Percentiles rank a stretch among this genome's conserved stretches.
Conservation (phyloP, 164 flowering plant species). For the Akebia trifoliata region DNA sequence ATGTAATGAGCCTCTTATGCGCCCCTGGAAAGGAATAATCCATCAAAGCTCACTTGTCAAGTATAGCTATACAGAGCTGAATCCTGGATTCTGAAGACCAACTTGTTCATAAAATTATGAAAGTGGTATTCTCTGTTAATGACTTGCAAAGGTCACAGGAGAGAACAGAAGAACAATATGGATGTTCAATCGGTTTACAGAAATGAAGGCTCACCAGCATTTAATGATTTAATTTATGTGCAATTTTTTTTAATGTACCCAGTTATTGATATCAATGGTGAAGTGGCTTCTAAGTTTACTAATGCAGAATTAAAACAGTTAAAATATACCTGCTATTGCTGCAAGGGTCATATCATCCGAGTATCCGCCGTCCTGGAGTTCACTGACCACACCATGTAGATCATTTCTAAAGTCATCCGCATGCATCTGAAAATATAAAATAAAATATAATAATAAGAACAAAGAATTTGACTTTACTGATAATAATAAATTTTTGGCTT, state of each 20-base stretch:
- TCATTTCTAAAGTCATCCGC: constrained; percentile 91
- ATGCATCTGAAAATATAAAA: constrained; percentile 71
- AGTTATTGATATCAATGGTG: neutral
- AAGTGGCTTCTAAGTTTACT: neutral
- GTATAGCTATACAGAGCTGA: neutral
- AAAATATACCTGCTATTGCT: constrained; percentile 70
- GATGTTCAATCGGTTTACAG: no score
- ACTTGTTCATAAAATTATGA: neutral
- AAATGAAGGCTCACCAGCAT: neutral
- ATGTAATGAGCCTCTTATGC: constrained; percentile 81
- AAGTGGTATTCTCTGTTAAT: neutral
- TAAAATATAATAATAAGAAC: constrained; percentile 10
- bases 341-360: constrained; percentile 99
- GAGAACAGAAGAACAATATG: no score
- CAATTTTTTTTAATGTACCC: no score
- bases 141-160: neutral
- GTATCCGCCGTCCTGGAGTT: constrained; percentile 88
- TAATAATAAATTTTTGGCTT: no score
- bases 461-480: neutral
- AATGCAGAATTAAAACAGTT: neutral
- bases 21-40: constrained; percentile 43
- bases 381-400: constrained; percentile 66
- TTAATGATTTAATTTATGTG: neutral
- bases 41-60: neutral
- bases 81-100: neutral